Evolutionary conservation across 2,329 filamentous ascomycete genomes (phyloP).

Genomic region (Botrytis galanthina): DNA sequence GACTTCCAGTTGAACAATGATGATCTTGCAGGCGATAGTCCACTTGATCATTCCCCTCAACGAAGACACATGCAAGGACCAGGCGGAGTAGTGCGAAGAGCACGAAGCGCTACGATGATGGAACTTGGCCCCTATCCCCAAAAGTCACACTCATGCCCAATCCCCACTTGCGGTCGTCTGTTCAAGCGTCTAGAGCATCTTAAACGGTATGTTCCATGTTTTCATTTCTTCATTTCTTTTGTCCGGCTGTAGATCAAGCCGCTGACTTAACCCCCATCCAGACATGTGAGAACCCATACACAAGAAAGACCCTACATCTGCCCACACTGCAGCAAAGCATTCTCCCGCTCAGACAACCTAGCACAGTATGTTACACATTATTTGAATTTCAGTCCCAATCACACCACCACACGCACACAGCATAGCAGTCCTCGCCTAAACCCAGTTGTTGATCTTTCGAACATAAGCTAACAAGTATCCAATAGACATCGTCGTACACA

Average conservation of each 20-base stretch:
- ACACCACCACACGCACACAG: slow-evolving; percentile 25
- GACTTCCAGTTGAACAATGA: slow-evolving; percentile 66
- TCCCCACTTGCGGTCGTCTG: slow-evolving; percentile 91
- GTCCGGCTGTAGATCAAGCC: slow-evolving; percentile 42
- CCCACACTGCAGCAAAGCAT: slow-evolving; percentile 97
- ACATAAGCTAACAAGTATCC: slow-evolving; percentile 30
- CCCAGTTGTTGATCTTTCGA: slow-evolving; percentile 17
- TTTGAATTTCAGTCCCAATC: slow-evolving; percentile 15
- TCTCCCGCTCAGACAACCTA: slow-evolving; percentile 97
- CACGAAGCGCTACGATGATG: slow-evolving; percentile 92
- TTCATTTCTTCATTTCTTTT: slow-evolving; percentile 39
- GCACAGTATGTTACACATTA: slow-evolving; percentile 70
- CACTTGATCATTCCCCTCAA: slow-evolving; percentile 58
- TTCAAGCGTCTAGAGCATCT: slow-evolving; percentile 99
- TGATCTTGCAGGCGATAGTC: slow-evolving; percentile 57
- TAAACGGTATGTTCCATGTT: slow-evolving; percentile 75
- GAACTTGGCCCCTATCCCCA: slow-evolving; percentile 94
- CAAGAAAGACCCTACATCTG: slow-evolving; percentile 99
- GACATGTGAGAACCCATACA: slow-evolving; percentile 98
- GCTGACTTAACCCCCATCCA: slow-evolving; percentile 52
- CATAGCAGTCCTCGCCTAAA: slow-evolving; percentile 39
- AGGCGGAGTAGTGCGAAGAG: slow-evolving; percentile 79
- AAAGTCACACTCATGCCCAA: slow-evolving; percentile 99
- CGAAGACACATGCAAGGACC: slow-evolving; percentile 68
- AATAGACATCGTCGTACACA: slow-evolving; percentile 72